Conservation (phyloP, 1,139 yeast species). For the Meyerozyma athensensis region DNA sequence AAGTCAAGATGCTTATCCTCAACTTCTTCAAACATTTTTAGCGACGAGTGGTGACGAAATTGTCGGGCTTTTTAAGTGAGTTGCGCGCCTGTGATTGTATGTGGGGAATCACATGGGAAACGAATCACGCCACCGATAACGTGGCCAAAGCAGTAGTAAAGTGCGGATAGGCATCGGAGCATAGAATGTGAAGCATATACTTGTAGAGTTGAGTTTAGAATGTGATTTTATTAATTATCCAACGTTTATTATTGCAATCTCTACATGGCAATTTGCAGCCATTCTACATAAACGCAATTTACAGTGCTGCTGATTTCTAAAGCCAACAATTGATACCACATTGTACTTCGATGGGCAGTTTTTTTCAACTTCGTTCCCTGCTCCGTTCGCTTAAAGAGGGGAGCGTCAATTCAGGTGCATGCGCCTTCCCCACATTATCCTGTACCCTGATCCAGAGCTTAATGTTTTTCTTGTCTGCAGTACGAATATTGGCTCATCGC, state of each 20-base stretch:
- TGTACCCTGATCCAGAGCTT: neutral
- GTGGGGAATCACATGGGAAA: slow-evolving; percentile 11
- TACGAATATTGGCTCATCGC: too few relatives aligned
- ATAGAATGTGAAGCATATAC: too few relatives aligned
- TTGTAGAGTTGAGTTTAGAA: neutral
- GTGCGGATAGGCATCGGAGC: too few relatives aligned
- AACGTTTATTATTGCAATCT: neutral
- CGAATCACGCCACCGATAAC: slow-evolving; percentile 4
- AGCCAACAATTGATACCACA: too few relatives aligned
- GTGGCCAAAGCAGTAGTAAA: neutral
- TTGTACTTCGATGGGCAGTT: too few relatives aligned
- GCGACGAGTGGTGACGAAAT: slow-evolving; percentile 9
- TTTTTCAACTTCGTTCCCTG: too few relatives aligned
- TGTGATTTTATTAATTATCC: neutral
- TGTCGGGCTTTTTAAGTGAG: slow-evolving; percentile 10
- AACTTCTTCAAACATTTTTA: slow-evolving; percentile 14
- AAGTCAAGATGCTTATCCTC: slow-evolving; percentile 26
- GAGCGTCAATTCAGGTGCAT: too few relatives aligned
- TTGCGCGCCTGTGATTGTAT: slow-evolving; percentile 9
- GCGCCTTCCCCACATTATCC: neutral
- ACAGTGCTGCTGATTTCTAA: too few relatives aligned
- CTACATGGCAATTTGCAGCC: neutral
- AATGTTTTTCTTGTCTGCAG: too few relatives aligned
- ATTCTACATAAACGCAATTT: neutral
- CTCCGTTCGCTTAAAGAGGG: neutral